phyloP scores from a whole-genome alignment of 495 filamentous ascomycete species.

The Penicillium ochrochloron region DNA sequence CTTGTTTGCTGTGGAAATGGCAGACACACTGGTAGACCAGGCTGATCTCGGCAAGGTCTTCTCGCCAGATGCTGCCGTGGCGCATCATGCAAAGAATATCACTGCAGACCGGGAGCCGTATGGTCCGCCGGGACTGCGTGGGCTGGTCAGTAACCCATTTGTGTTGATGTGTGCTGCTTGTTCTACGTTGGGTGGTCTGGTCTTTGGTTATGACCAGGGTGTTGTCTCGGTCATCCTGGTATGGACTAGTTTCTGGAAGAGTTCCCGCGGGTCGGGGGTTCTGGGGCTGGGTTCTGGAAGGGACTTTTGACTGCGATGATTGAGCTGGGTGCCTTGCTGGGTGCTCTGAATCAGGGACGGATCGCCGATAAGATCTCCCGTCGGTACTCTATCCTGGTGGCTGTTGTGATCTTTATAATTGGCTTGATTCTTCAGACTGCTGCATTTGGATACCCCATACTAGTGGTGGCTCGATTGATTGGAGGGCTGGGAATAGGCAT shows the following conservation, averaged over 20 bases:
- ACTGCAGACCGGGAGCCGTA: slow-evolving; percentile 47
- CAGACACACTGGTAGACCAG: slow-evolving; percentile 11
- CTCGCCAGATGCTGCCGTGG: slow-evolving; percentile 20
- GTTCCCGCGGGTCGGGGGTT: slow-evolving; percentile 51
- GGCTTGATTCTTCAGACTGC: slow-evolving; percentile 61
- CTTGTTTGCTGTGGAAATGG: slow-evolving; percentile 12
- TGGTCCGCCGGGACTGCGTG: slow-evolving; percentile 50
- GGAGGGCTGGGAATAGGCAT: slow-evolving; percentile 66
- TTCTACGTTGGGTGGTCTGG: slow-evolving; percentile 58
- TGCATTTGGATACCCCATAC: slow-evolving; percentile 59
- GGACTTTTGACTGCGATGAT: slow-evolving; percentile 65
- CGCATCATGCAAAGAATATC: slow-evolving; percentile 50
- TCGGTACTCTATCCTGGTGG: slow-evolving; percentile 60
- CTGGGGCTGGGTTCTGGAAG: slow-evolving; percentile 61
- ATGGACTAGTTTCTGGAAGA: slow-evolving; percentile 60
- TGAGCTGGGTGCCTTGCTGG: slow-evolving; percentile 59
- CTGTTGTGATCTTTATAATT: slow-evolving; percentile 58
- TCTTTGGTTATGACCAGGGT: slow-evolving; percentile 63
- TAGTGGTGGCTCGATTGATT: slow-evolving; percentile 62
- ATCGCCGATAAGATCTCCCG: slow-evolving; percentile 63
- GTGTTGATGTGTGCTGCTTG: slow-evolving; percentile 58
- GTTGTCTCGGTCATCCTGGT: slow-evolving; percentile 62
- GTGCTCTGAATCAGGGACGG: slow-evolving; percentile 62
- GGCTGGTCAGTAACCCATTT: slow-evolving; percentile 55
- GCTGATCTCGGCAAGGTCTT: slow-evolving; percentile 21